Percentiles rank a stretch among this genome's conserved stretches.
Conservation (phyloP, 495 filamentous ascomycete species). For the Massariosphaeria phaeospora region DNA sequence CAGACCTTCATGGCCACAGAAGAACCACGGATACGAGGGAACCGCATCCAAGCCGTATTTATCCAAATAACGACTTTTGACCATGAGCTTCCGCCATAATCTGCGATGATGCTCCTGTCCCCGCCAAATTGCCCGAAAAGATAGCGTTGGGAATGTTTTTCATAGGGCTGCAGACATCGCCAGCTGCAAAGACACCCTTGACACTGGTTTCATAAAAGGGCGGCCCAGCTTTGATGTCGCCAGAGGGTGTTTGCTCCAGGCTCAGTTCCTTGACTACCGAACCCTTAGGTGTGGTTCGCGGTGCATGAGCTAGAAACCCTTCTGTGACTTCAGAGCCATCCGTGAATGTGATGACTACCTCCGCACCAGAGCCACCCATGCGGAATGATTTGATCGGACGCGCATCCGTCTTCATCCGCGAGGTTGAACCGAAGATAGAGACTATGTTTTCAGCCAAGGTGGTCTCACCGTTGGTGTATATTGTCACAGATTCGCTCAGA, state of each 20-base stretch:
- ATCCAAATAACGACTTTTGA: too few species aligned
- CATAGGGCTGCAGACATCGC: slow-evolving; percentile 14
- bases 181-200: slow-evolving; percentile 27
- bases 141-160: slow-evolving; percentile 15
- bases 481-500: slow-evolving; percentile 6
- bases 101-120: slow-evolving; percentile 11
- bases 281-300: not conserved
- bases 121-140: slow-evolving; percentile 9
- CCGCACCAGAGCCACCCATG: not conserved
- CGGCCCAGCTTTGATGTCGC: slow-evolving; percentile 7
- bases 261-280: slow-evolving; percentile 18
- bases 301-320: slow-evolving; percentile 20
- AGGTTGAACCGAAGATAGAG: not conserved
- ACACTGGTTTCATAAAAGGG: slow-evolving; percentile 25
- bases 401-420: not conserved
- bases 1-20: too few species aligned
- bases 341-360: slow-evolving; percentile 12
- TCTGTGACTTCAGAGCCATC: slow-evolving; percentile 5
- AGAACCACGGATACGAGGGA: too few species aligned
- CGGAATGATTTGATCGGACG: slow-evolving; percentile 10
- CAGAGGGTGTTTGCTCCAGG: not conserved
- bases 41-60: too few species aligned
- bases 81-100: slow-evolving; percentile 15
- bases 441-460: slow-evolving; percentile 2
- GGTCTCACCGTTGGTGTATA: slow-evolving; percentile 25